Evolutionary conservation across 495 filamentous ascomycete genomes (phyloP), one percentile per base, ranked within the genome.

Genomic region (Glarea lozoyensis): DNA sequence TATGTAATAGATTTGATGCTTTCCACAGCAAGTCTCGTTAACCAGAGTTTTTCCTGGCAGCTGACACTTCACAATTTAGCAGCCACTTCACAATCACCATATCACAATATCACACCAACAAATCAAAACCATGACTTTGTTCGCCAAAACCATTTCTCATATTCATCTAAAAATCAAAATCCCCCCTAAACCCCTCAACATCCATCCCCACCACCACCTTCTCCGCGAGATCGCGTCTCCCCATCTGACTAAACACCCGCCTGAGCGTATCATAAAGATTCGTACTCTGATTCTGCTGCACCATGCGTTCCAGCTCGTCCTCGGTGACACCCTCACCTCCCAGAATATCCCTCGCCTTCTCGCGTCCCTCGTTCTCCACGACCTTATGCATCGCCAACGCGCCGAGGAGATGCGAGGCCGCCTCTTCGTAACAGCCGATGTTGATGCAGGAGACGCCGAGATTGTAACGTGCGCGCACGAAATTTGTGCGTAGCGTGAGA

Each of bases 401-500:
- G 2, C 88, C 86, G 0, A 98, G 75, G n/a, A 98, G 73, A 61
- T 98, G 92, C 50, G 88, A 84, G 3, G 93, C 92, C 0, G 92
- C 92, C 66, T 96, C 86, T 13, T 81, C 79, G 56, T 83, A 88
- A 63, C 89, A 95, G 16, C 88, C 89, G 47, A 98, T 94, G 62
- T 98, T 98, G 60, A 98, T 97, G 61, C 92, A 98, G 12, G 76
- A 82, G 4, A 98, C 92, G 29, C 92, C 92, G 6, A 98, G 78
- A 63, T 98, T 98, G 65, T 98, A 98, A 9, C 92, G 79, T 4
- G 92, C 92, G 25, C 92, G 83, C 17, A 97, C 93, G 54, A 98
- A 98, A 68, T 96, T 96, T 27, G 89, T 82, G 52, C 86, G 82
- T 37, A 96, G 77, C 40, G 75, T 80, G 10, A 98, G 70, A 0